Evolutionary conservation across 2,329 filamentous ascomycete genomes (phyloP).

Genomic region (Trichophyton simii): DNA sequence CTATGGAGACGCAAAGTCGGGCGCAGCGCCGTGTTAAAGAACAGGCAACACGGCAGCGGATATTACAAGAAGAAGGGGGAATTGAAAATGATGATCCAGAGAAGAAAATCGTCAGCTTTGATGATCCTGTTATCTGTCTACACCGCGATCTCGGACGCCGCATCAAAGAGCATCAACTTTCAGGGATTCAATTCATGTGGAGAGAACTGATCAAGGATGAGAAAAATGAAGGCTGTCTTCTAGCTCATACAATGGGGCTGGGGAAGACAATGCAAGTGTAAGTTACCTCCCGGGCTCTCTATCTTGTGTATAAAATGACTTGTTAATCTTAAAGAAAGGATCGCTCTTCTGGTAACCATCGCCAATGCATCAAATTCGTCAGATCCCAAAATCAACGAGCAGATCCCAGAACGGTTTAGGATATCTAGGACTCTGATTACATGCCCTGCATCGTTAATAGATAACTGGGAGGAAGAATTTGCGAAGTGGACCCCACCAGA

Average conservation of each 20-base stretch:
- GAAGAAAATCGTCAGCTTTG: conserved; percentile 35
- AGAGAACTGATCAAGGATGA: conserved; percentile 58
- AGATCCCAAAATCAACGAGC: conserved; percentile 44
- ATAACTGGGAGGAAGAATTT: conserved; percentile 77
- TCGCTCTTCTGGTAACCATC: conserved; percentile 68
- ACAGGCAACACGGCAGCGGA: conserved; percentile 40
- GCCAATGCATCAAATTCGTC: conserved; percentile 50
- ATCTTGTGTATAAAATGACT: neutral
- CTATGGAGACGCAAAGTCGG: conserved; percentile 43
- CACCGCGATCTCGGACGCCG: conserved; percentile 48
- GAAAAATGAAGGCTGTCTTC: conserved; percentile 58
- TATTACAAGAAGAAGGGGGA: conserved; percentile 23
- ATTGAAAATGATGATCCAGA: conserved; percentile 31
- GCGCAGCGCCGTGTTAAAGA: conserved; percentile 43
- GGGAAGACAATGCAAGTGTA: conserved; percentile 84
- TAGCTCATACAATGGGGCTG: conserved; percentile 83
- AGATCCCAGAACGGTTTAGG: conserved; percentile 56
- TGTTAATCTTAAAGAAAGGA: conserved; percentile 28
- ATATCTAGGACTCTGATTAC: conserved; percentile 56
- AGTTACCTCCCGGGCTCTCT: conserved; percentile 17
- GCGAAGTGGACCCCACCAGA: conserved; percentile 51
- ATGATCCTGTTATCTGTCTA: conserved; percentile 40
- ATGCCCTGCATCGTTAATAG: conserved; percentile 60
- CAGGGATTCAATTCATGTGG: conserved; percentile 81
- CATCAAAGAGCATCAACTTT: conserved; percentile 70